A percentile compares a stretch with the other conserved stretches of the same genome.
Conservation (phyloP, 768 basidiomycete species). For the Suillus subluteus region DNA sequence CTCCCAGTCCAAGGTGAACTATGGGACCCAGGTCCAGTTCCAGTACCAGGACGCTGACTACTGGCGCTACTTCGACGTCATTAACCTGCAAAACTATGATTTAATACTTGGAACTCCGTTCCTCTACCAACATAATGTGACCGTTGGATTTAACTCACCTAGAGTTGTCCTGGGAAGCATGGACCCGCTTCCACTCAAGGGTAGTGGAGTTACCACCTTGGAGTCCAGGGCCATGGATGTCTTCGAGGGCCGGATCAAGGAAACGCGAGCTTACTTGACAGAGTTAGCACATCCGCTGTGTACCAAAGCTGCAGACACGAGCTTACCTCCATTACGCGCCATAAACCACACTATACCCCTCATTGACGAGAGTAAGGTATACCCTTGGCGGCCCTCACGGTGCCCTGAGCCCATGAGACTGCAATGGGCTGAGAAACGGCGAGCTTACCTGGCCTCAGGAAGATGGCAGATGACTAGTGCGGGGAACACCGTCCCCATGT, state of each 20-base stretch:
- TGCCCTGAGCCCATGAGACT: fast-evolving
- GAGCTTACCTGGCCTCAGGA: fast-evolving
- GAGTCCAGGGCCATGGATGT: not conserved
- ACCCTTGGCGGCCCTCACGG: not conserved
- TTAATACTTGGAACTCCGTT: not conserved
- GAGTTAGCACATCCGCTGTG: fast-evolving
- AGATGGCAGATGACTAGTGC: too few species aligned
- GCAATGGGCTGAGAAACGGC: not conserved
- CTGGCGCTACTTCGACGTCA: not conserved
- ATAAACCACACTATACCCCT: not conserved
- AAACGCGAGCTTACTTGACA: fast-evolving
- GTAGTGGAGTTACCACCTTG: not conserved
- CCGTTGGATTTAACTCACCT: not conserved
- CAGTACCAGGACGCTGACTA: too few species aligned
- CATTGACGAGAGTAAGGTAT: fast-evolving
- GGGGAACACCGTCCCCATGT: too few species aligned
- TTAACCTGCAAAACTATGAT: not conserved
- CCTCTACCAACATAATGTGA: fast-evolving
- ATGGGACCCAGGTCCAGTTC: too few species aligned
- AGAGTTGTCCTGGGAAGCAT: not conserved
- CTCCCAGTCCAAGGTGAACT: too few species aligned
- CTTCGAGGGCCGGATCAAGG: not conserved
- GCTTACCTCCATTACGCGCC: not conserved
- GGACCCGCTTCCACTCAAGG: fast-evolving
- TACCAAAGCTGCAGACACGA: fast-evolving